These are phyloP conservation scores for Suillus weaverae DNA, from an alignment of 768 basidiomycete genomes.

Conservation along the genomic window DNA sequence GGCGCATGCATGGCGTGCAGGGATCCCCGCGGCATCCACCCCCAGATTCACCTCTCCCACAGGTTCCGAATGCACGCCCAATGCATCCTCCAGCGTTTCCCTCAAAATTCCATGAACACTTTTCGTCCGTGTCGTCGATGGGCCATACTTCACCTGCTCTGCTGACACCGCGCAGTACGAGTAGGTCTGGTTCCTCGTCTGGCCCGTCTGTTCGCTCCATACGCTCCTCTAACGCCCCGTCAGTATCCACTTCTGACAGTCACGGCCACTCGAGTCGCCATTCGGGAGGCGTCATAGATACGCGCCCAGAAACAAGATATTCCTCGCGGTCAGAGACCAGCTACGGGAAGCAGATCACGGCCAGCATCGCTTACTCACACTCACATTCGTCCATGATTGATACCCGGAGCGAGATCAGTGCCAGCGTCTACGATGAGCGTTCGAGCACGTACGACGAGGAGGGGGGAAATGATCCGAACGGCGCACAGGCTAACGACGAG, in stretches of 20 bases:
- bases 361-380: slow-evolving; percentile 3
- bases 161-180: slow-evolving; percentile 20
- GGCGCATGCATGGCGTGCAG: slow-evolving; percentile 22
- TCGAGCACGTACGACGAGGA: slow-evolving; percentile 7
- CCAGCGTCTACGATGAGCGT: slow-evolving; percentile 11
- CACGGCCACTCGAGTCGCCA: slow-evolving; percentile 10
- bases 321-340: slow-evolving; percentile 24
- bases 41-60: slow-evolving; percentile 31
- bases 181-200: slow-evolving; percentile 32
- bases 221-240: slow-evolving; percentile 16
- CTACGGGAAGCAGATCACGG: slow-evolving; percentile 17
- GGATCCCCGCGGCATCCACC: slow-evolving; percentile 29
- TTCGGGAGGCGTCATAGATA: slow-evolving; percentile 11
- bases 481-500: slow-evolving; percentile 18
- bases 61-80: slow-evolving; percentile 14
- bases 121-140: slow-evolving; percentile 30
- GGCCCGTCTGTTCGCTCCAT: slow-evolving; percentile 29
- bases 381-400: slow-evolving; percentile 1
- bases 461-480: neutral
- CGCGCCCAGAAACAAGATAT: slow-evolving; percentile 21
- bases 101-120: slow-evolving; percentile 36
- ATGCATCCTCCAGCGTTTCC: slow-evolving; percentile 15
- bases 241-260: slow-evolving; percentile 17
- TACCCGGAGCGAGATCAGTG: neutral
- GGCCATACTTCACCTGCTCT: slow-evolving; percentile 17